These are phyloP conservation scores for Clavaria fumosa DNA, from an alignment of 768 basidiomycete genomes.

Conservation along the genomic window DNA sequence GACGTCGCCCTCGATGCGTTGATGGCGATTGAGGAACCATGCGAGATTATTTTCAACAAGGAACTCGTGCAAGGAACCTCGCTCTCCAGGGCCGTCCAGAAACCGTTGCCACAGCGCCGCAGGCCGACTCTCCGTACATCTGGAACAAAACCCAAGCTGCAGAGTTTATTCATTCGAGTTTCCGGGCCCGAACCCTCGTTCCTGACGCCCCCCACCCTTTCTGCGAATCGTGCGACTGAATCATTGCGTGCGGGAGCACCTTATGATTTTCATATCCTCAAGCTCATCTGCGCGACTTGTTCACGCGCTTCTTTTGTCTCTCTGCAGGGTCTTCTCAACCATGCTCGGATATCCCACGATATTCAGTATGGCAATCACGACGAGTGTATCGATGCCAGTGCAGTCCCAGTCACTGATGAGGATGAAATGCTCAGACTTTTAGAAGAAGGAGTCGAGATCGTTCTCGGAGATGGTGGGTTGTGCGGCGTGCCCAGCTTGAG, in stretches of 20 bases:
- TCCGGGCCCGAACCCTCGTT: constrained; percentile 11
- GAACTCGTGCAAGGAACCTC: constrained; percentile 13
- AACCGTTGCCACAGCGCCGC: constrained; percentile 12
- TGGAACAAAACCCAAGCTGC: constrained; percentile 17
- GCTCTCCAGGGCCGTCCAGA: constrained; percentile 11
- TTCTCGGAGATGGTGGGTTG: constrained; percentile 23
- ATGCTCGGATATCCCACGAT: constrained; percentile 33
- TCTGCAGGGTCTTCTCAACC: constrained; percentile 39
- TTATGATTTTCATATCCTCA: constrained; percentile 8
- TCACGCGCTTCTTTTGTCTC: constrained; percentile 30
- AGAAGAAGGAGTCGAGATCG: constrained; percentile 16
- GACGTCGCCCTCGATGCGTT: constrained; percentile 28
- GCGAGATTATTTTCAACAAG: constrained; percentile 20
- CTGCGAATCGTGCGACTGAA: too few species aligned
- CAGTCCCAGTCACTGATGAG: constrained; percentile 14
- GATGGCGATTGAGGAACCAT: constrained; percentile 24
- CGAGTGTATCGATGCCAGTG: constrained; percentile 37
- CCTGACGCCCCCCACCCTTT: constrained; percentile 12
- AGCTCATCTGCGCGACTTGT: constrained; percentile 33
- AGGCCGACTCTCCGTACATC: constrained; percentile 14
- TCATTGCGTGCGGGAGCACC: too few species aligned
- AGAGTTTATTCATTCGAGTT: constrained; percentile 15
- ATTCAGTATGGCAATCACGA: constrained; percentile 42
- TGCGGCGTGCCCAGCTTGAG: constrained; percentile 33
- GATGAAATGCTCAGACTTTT: constrained; percentile 1